A percentile compares a stretch with the other conserved stretches of the same genome.
These are phyloP conservation scores for Myxozyma melibiosi DNA, from an alignment of 805 yeast genomes.

Conservation along the genomic window DNA sequence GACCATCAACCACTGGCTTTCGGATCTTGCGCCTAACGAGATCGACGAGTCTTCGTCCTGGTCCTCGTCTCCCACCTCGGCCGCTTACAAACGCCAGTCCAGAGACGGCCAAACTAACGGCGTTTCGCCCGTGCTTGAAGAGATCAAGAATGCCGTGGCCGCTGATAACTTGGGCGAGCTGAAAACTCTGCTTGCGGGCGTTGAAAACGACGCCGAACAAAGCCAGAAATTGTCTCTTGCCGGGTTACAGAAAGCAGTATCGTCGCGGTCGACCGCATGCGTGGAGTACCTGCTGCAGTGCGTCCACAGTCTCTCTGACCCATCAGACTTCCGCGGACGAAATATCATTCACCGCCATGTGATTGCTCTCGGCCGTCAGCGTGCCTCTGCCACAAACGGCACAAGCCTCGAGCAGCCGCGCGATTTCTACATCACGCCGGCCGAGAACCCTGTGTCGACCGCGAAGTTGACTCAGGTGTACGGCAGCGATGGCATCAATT, in stretches of 20 bases:
- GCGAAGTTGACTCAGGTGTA: constrained; percentile 55
- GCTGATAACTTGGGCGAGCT: constrained; percentile 26
- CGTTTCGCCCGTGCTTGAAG: constrained; percentile 9
- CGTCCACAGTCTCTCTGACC: constrained; percentile 59
- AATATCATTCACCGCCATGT: constrained; percentile 85
- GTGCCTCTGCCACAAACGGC: constrained; percentile 10
- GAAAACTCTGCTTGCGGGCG: constrained; percentile 39
- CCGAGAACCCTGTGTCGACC: constrained; percentile 56
- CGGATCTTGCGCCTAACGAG: constrained; percentile 51
- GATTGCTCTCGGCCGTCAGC: constrained; percentile 61
- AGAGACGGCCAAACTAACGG: not conserved
- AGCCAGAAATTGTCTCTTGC: constrained; percentile 49
- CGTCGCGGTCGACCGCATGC: constrained; percentile 56
- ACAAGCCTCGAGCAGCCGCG: constrained; percentile 13
- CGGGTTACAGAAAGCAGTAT: constrained; percentile 65
- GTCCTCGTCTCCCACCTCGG: constrained; percentile 3
- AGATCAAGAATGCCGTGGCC: constrained; percentile 12
- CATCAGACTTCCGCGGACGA: constrained; percentile 75
- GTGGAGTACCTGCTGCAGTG: constrained; percentile 57
- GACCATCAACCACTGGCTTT: constrained; percentile 54
- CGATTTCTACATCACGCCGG: constrained; percentile 44
- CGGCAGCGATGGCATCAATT: constrained; percentile 65
- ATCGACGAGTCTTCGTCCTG: constrained; percentile 9
- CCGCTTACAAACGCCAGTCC: not conserved
- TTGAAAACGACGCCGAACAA: not conserved